Conservation (phyloP, 345 rosid species). For the Ceriops tagal region DNA sequence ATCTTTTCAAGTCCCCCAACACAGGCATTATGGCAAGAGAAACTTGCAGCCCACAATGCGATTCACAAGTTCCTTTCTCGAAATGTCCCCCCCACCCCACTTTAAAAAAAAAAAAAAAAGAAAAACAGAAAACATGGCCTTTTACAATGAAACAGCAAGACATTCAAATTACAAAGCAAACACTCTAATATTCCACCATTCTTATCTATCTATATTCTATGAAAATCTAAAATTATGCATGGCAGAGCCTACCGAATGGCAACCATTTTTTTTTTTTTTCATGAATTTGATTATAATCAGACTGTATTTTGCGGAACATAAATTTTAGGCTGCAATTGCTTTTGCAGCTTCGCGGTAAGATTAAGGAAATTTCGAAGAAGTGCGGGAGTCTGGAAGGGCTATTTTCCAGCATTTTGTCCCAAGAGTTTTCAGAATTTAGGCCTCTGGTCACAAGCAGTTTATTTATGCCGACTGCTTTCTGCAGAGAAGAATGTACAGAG, state of each 20-base stretch:
- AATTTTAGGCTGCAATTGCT: slow-evolving; percentile 34
- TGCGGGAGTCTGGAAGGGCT: slow-evolving; percentile 74
- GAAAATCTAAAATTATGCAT: slow-evolving; percentile 14
- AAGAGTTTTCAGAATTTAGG: slow-evolving; percentile 62
- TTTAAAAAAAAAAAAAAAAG: neutral
- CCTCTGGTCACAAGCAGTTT: slow-evolving; percentile 85
- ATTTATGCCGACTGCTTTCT: slow-evolving; percentile 78
- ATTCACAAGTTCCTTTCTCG: neutral
- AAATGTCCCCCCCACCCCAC: neutral
- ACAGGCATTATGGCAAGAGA: slow-evolving; percentile 14
- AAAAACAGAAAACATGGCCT: too few relatives aligned
- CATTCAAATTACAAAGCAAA: too few relatives aligned
- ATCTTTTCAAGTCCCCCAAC: slow-evolving; percentile 9
- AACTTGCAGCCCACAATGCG: slow-evolving; percentile 11
- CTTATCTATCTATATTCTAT: neutral
- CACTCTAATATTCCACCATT: too few relatives aligned
- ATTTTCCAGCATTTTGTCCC: slow-evolving; percentile 84
- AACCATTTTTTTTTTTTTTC: slow-evolving; percentile 4
- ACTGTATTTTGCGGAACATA: neutral
- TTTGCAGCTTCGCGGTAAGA: slow-evolving; percentile 44
- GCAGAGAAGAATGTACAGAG: slow-evolving; percentile 75
- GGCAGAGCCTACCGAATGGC: neutral
- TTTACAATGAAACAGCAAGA: too few relatives aligned
- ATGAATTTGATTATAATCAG: slow-evolving; percentile 2
- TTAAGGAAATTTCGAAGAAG: slow-evolving; percentile 56